Conservation (phyloP, 2,329 filamentous ascomycete genomes). For the Hypoxylon sp. region DNA sequence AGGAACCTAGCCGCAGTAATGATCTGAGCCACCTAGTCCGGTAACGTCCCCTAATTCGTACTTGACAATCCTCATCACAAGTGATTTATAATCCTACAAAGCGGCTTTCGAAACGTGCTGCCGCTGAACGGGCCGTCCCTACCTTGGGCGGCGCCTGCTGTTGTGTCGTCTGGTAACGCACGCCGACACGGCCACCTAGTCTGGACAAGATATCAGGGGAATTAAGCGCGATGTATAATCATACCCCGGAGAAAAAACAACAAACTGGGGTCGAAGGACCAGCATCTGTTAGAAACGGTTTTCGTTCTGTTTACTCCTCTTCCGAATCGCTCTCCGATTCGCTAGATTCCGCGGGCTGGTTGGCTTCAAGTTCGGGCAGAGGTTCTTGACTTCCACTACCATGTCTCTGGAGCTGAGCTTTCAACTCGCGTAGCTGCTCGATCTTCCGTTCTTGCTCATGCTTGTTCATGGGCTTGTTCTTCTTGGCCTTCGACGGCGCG, state of each 20-base stretch:
- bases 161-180: too few relatives aligned
- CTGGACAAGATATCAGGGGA: constrained; percentile 3
- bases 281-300: neutral
- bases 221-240: neutral
- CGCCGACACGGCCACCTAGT: neutral
- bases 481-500: constrained; percentile 65
- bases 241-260: neutral
- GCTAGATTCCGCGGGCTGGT: constrained; percentile 37
- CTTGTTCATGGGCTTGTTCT: constrained; percentile 81
- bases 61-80: neutral
- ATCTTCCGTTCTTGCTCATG: constrained; percentile 74
- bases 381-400: constrained; percentile 54
- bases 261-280: neutral
- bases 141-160: neutral
- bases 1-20: constrained; percentile 6
- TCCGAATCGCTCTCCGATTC: constrained; percentile 44
- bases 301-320: constrained; percentile 38
- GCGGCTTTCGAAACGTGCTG: constrained; percentile 1
- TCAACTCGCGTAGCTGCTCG: constrained; percentile 66
- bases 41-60: neutral
- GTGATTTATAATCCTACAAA: constrained; percentile 22
- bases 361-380: constrained; percentile 38
- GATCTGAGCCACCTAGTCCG: neutral
- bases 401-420: constrained; percentile 58
- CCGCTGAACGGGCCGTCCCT: neutral